Conservation (phyloP, 768 basidiomycete species). For the Tricholoma sp. region DNA sequence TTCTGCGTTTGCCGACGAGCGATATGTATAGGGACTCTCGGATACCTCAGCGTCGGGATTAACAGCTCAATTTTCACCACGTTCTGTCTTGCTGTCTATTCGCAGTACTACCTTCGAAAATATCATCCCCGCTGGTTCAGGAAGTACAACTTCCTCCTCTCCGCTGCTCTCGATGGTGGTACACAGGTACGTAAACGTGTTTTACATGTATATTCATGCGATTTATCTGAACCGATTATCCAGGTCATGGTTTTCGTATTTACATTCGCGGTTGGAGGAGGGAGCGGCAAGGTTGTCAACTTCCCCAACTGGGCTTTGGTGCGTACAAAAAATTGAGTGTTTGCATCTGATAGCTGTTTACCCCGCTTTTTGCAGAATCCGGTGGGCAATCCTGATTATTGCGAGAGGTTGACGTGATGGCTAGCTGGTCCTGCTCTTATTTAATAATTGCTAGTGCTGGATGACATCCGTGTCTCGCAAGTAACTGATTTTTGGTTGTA, state of each 20-base stretch:
- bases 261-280: conserved; percentile 26
- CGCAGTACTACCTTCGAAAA: conserved; percentile 40
- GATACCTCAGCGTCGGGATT: conserved; percentile 50
- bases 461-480: too few species aligned
- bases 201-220: neutral
- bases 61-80: conserved; percentile 48
- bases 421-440: too few species aligned
- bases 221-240: neutral
- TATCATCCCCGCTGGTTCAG: conserved; percentile 42
- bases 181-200: conserved; percentile 14
- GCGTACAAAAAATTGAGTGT: neutral
- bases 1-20: neutral
- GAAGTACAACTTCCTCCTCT: conserved; percentile 47
- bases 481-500: too few species aligned
- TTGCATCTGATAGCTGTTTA: neutral
- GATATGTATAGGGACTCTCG: conserved; percentile 30
- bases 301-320: conserved; percentile 25
- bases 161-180: conserved; percentile 48
- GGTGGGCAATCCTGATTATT: conserved; percentile 28
- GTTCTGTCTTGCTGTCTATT: conserved; percentile 40
- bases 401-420: conserved; percentile 19
- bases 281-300: conserved; percentile 16
- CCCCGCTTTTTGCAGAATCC: conserved; percentile 16
- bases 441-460: too few species aligned
- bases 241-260: conserved; percentile 32